phyloP scores from a whole-genome alignment of 2,329 filamentous ascomycete genomes.

The Ophiostoma sp. region DNA sequence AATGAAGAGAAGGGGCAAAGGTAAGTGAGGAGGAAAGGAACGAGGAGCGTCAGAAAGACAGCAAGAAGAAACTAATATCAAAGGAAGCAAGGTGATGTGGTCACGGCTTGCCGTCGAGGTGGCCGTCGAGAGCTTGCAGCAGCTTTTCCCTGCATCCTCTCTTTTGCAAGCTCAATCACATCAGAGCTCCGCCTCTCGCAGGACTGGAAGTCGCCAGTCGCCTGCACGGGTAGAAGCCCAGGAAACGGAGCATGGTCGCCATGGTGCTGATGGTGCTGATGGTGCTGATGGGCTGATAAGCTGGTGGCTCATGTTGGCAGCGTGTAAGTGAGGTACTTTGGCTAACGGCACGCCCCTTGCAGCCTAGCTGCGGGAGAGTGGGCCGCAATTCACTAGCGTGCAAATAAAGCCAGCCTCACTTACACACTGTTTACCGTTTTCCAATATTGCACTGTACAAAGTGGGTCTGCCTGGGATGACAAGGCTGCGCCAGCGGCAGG shows the following conservation, averaged over 20 bases:
- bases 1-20: no score
- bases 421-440: constrained; percentile 6
- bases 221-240: background rate
- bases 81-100: background rate
- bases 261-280: background rate
- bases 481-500: constrained; percentile 9
- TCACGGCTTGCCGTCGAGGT: background rate
- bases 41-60: background rate
- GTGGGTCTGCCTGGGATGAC: background rate
- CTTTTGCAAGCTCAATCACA: background rate
- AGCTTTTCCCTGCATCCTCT: background rate
- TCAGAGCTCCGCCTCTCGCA: background rate
- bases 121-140: background rate
- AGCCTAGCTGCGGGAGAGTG: background rate
- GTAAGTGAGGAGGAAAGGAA: background rate
- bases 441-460: background rate
- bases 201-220: background rate
- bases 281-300: background rate
- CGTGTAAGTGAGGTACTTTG: constrained; percentile 9
- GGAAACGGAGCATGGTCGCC: background rate
- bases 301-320: background rate
- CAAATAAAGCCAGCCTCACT: constrained; percentile 10
- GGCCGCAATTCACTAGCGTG: background rate
- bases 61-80: background rate
- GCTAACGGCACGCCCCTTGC: background rate